Conservation (phyloP, 2,329 filamentous ascomycete species). For the Fragosphaeria purpurea region DNA sequence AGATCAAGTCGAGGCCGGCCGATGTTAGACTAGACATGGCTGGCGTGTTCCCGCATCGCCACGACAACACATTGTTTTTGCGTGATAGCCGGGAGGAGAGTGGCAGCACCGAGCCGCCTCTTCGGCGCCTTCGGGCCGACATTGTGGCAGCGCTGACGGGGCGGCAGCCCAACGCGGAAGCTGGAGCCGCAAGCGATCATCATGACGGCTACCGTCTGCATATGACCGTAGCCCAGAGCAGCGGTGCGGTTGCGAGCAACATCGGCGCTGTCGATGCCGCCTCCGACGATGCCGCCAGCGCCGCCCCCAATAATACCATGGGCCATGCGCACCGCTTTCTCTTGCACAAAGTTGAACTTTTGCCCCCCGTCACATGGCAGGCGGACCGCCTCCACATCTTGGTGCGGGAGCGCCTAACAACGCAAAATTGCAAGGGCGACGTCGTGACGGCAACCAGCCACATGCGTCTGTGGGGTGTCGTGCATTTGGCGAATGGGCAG, state of each 20-base stretch:
- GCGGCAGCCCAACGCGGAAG: slow-evolving; percentile 2
- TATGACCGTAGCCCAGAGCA: slow-evolving; percentile 51
- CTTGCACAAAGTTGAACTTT: slow-evolving; percentile 38
- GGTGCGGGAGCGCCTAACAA: slow-evolving; percentile 31
- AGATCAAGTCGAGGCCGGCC: neutral
- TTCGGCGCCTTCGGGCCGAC: slow-evolving; percentile 24
- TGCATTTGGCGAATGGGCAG: slow-evolving; percentile 24
- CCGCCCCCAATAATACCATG: slow-evolving; percentile 37
- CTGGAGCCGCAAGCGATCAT: neutral
- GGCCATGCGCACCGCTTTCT: slow-evolving; percentile 39
- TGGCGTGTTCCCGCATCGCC: slow-evolving; percentile 38
- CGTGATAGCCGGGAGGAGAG: slow-evolving; percentile 17
- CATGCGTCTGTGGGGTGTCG: slow-evolving; percentile 49
- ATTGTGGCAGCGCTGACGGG: slow-evolving; percentile 26
- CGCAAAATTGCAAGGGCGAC: neutral
- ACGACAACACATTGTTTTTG: slow-evolving; percentile 40
- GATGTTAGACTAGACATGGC: slow-evolving; percentile 28
- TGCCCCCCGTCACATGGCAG: slow-evolving; percentile 40
- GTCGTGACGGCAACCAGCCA: slow-evolving; percentile 21
- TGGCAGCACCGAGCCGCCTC: slow-evolving; percentile 1
- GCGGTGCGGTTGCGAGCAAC: slow-evolving; percentile 12
- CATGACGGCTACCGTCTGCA: slow-evolving; percentile 32
- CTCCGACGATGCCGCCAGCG: neutral
- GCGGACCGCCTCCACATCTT: slow-evolving; percentile 41
- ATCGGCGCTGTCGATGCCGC: neutral